Evolutionary conservation across 2,329 filamentous ascomycete species (phyloP), one percentile per base, ranked within the genome.

Genomic region (Cadophora malorum): DNA sequence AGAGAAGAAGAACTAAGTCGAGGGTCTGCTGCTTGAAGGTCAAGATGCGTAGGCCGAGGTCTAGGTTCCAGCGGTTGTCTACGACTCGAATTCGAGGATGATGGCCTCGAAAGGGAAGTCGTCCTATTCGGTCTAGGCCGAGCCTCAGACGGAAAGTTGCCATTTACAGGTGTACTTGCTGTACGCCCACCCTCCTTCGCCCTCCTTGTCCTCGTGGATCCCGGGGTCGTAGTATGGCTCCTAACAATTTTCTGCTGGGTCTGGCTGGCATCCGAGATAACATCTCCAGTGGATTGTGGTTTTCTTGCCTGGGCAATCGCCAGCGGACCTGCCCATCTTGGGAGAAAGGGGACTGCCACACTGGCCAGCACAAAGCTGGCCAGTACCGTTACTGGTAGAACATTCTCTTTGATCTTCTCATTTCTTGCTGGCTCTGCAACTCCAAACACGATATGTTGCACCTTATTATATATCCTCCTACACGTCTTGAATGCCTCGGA

Each of bases 391-490:
- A 95, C 91, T 8, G 92, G 92, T 49, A 95, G 79, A 6, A 91
- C 85, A 78, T 96, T 96, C 79, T 95, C 92, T 77, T 89, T 90
- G 78, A 96, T 94, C 81, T 90, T 91, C 74, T 93, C 91, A 72
- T 88, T 84, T 67, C 89, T 86, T 69, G 84, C 84, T 31, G 86
- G 84, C 75, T 95, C 92, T 41, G 89, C 85, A 28, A 91, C 84
- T 23, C 92, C 92, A 78, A 96, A 96, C 31, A 96, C 92, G 74
- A 96, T 93, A 79, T 93, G 89, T 80, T 96, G 92, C 49, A 96
- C 91, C 80, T 93, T 93, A 81, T 96, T 96, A 82, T 94, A 95
- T 73, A 96, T 89, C 76, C 93, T 85, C 68, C 91, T 88, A 77
- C 92, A 95, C 61, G 91, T 95, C 80, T 92, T 90, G 81, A 96